Percentiles rank a stretch among this genome's conserved stretches.
phyloP scores from a whole-genome alignment of 805 yeast species.

The Nakazawaea sp. region DNA sequence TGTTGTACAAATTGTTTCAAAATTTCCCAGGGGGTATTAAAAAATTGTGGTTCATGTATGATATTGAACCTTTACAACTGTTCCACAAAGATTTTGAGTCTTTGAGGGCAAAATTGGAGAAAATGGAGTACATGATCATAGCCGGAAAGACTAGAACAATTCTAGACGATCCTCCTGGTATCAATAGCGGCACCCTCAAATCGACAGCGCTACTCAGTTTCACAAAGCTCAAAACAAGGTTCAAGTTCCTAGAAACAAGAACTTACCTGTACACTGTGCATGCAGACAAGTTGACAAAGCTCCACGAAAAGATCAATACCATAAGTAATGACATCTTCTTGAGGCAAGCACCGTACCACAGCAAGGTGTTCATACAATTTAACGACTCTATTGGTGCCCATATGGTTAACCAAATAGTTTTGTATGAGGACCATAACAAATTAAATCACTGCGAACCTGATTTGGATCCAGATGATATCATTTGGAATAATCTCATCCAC shows the following conservation, averaged over 20 bases:
- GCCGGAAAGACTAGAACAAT: too few species aligned
- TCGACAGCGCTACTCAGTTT: too few species aligned
- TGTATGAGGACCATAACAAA: constrained; percentile 34
- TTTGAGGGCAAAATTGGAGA: too few species aligned
- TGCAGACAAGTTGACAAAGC: constrained; percentile 10
- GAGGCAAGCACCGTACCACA: neutral
- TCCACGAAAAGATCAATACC: constrained; percentile 2
- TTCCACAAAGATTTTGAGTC: too few species aligned
- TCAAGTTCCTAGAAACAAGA: too few species aligned
- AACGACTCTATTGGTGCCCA: constrained; percentile 49
- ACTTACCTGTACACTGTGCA: too few species aligned
- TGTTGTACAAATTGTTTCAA: constrained; percentile 24
- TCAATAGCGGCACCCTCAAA: too few species aligned
- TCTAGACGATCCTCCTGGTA: too few species aligned
- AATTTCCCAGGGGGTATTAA: constrained; percentile 48
- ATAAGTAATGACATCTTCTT: neutral
- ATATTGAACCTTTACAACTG: too few species aligned
- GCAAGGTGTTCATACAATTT: constrained; percentile 48
- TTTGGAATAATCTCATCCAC: constrained; percentile 58
- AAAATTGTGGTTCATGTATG: constrained; percentile 53
- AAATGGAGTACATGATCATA: too few species aligned
- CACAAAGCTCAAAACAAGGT: too few species aligned
- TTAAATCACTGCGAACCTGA: constrained; percentile 40
- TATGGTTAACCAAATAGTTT: constrained; percentile 53
- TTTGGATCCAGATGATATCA: constrained; percentile 58